phyloP scores from a whole-genome alignment of 2,329 filamentous ascomycete genomes.

The Ophioceras dolichostomum region DNA sequence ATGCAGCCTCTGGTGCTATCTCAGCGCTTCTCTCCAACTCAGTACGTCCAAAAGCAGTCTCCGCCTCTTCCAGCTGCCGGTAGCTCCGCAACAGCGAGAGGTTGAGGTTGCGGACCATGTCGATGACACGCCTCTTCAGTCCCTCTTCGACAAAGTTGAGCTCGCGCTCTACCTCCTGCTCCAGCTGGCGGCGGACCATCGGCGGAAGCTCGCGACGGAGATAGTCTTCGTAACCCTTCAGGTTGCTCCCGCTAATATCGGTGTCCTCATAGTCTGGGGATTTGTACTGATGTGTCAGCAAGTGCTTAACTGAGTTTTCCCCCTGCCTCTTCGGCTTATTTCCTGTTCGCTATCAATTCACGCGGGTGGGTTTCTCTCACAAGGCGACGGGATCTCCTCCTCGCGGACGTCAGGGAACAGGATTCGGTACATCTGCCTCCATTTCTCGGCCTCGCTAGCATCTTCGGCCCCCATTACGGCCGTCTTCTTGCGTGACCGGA shows the following conservation, averaged over 20 bases:
- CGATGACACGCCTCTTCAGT: neutral
- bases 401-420: conserved; percentile 19
- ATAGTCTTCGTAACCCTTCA: neutral
- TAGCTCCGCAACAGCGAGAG: neutral
- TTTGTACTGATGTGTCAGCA: too few species aligned
- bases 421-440: conserved; percentile 22
- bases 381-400: conserved; percentile 19
- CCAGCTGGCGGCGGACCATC: neutral
- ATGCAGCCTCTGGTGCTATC: neutral
- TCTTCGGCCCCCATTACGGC: conserved; percentile 2
- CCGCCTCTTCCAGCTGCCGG: neutral
- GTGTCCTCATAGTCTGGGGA: neutral
- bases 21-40: too few species aligned
- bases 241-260: neutral
- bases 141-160: conserved; percentile 1
- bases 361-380: too few species aligned
- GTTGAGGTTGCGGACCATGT: neutral
- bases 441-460: conserved; percentile 21
- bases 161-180: neutral
- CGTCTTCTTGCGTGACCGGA: conserved; percentile 20
- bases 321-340: too few species aligned
- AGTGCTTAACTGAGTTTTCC: too few species aligned
- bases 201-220: neutral
- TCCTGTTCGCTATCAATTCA: too few species aligned
- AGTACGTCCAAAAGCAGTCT: too few species aligned